These are phyloP conservation scores for Pseudomonodictys pantanalensis DNA, from an alignment of 495 filamentous ascomycete genomes.

Conservation along the genomic window DNA sequence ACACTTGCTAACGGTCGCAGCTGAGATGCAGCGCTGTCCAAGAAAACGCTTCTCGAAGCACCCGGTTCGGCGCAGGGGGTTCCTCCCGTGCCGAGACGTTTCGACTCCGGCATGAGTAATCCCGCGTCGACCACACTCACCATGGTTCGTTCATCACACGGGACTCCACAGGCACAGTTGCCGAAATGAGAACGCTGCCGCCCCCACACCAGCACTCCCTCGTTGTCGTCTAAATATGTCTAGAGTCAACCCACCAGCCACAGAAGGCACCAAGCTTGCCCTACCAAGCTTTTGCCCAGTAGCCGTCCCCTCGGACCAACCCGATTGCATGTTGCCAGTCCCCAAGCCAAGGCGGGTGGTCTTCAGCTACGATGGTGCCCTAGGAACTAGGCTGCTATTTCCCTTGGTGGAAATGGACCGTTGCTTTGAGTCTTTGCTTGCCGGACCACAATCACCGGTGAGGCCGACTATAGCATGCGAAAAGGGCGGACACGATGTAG, in stretches of 20 bases:
- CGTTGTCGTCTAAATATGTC: conserved; percentile 10
- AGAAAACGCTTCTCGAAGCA: neutral
- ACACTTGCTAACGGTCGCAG: conserved; percentile 2
- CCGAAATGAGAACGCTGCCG: neutral
- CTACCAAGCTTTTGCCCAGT: conserved; percentile 4
- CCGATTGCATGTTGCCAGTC: neutral
- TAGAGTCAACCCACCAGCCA: conserved; percentile 5
- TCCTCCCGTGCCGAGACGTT: neutral
- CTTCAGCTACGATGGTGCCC: neutral
- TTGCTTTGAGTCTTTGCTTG: neutral
- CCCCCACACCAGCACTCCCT: conserved; percentile 14
- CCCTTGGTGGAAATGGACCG: neutral
- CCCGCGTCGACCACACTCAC: no score
- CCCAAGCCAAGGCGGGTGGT: neutral
- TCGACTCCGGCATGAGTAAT: neutral
- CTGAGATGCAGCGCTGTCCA: neutral
- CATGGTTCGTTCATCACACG: neutral
- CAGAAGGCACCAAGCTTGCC: neutral
- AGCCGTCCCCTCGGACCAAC: neutral
- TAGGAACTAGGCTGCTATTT: neutral
- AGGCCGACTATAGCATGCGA: neutral
- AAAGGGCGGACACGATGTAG: neutral
- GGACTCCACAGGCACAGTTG: conserved; percentile 10
- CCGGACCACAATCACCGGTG: no score
- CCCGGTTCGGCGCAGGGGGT: neutral